Percentiles rank a stretch among this genome's conserved stretches.
These are phyloP conservation scores for Fusarium incarnatum DNA, from an alignment of 2,329 filamentous ascomycete genomes.

Conservation along the genomic window DNA sequence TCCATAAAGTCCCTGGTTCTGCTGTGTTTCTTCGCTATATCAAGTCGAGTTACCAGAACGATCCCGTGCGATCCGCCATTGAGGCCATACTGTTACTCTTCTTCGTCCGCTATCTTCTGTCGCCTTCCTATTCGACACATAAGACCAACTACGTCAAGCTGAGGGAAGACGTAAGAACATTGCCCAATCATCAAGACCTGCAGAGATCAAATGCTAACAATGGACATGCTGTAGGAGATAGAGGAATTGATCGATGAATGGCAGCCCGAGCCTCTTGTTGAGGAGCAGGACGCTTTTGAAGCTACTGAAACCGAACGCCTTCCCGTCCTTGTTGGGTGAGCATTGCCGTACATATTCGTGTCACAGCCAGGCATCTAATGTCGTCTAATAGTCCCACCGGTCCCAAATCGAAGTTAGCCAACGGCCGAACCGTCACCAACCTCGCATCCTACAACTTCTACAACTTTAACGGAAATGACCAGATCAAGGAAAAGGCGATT, in stretches of 20 bases:
- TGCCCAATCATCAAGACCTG: not conserved
- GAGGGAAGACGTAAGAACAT: constrained; percentile 72
- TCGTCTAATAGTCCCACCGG: constrained; percentile 70
- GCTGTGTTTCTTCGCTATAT: constrained; percentile 96
- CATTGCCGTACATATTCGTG: not conserved
- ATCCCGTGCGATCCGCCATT: constrained; percentile 91
- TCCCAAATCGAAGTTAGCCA: constrained; percentile 88
- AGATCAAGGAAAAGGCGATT: constrained; percentile 94
- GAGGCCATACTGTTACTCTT: constrained; percentile 95
- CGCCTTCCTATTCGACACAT: constrained; percentile 91
- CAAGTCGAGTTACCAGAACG: constrained; percentile 96
- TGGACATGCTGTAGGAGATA: constrained; percentile 73
- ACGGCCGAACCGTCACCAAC: constrained; percentile 91
- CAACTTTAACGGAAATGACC: constrained; percentile 94
- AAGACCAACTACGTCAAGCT: constrained; percentile 91
- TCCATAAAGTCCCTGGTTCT: constrained; percentile 93
- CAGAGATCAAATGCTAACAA: constrained; percentile 6
- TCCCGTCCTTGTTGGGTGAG: constrained; percentile 87
- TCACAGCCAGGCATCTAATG: constrained; percentile 9
- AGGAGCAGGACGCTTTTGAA: constrained; percentile 78
- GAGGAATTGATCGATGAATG: constrained; percentile 97
- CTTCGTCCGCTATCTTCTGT: constrained; percentile 91
- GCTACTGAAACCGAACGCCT: constrained; percentile 84
- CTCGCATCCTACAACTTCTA: constrained; percentile 97
- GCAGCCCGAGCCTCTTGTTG: constrained; percentile 91